Evolutionary conservation across 768 basidiomycete species (phyloP).

Genomic region (Russula sp.): DNA sequence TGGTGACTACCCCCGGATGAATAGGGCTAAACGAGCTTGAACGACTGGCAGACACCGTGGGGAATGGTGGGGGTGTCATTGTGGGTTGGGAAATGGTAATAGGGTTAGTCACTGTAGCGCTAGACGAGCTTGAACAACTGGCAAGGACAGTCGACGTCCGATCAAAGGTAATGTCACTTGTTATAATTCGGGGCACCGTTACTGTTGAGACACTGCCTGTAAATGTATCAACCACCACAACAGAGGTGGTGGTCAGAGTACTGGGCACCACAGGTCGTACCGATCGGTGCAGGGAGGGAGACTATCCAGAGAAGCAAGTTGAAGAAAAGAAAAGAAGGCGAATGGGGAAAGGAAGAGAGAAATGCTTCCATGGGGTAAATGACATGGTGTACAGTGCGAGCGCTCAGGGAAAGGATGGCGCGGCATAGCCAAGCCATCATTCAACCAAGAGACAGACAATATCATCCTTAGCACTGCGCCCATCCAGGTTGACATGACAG

Average conservation of each 20-base stretch:
- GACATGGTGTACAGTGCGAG: not conserved
- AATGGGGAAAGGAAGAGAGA: not conserved
- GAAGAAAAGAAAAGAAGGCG: not conserved
- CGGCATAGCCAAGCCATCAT: not conserved
- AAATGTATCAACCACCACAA: not conserved
- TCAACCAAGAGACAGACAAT: not conserved
- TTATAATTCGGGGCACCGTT: slow-evolving; percentile 19
- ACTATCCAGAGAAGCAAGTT: not conserved
- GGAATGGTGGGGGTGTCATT: no score
- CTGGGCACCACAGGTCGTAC: not conserved
- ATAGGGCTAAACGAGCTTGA: no score
- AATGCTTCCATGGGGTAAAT: not conserved
- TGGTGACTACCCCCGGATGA: no score
- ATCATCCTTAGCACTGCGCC: slow-evolving; percentile 14
- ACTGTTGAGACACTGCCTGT: slow-evolving; percentile 25
- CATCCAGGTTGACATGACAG: not conserved
- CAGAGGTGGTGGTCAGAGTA: not conserved
- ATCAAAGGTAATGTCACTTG: slow-evolving; percentile 17
- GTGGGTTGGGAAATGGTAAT: no score
- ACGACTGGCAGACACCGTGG: no score
- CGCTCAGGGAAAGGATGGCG: not conserved
- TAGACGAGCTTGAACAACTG: slow-evolving; percentile 9
- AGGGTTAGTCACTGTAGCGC: not conserved
- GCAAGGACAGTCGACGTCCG: slow-evolving; percentile 23
- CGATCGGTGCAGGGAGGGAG: not conserved